Evolutionary conservation across 257 asterid species (phyloP).

Genomic region (Przewalskia tangutica): DNA sequence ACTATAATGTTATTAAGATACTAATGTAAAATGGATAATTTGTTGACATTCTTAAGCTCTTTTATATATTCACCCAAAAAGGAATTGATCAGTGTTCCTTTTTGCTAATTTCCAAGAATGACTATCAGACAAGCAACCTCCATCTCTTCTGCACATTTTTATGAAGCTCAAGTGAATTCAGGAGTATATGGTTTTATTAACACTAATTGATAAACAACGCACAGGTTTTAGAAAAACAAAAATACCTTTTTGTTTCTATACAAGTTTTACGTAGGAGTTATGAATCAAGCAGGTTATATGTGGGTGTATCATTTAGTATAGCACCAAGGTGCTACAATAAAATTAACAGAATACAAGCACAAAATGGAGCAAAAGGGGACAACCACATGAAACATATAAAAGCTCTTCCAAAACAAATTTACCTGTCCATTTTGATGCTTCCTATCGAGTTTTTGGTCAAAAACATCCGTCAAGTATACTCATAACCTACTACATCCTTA

Average conservation of each 20-base stretch:
- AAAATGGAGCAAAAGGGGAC: background rate
- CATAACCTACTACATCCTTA: background rate
- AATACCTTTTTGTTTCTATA: background rate
- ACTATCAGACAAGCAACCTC: background rate
- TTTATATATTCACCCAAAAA: background rate
- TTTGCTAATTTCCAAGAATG: background rate
- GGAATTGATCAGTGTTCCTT: background rate
- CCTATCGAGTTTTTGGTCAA: background rate
- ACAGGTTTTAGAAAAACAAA: background rate
- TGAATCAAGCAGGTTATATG: background rate
- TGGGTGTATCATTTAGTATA: background rate
- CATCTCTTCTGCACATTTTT: background rate
- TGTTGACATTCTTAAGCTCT: background rate
- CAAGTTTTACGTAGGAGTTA: background rate
- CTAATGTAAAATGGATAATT: background rate
- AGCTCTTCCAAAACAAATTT: background rate
- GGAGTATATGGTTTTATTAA: background rate
- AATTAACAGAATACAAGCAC: background rate
- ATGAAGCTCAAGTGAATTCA: background rate
- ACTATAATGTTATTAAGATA: background rate
- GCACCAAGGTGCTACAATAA: background rate
- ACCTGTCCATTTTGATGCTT: background rate
- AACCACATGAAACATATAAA: background rate
- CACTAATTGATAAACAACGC: background rate
- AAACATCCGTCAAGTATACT: background rate